Conservation (phyloP, 164 flowering plant genomes). For the Dillenia turbinata region DNA sequence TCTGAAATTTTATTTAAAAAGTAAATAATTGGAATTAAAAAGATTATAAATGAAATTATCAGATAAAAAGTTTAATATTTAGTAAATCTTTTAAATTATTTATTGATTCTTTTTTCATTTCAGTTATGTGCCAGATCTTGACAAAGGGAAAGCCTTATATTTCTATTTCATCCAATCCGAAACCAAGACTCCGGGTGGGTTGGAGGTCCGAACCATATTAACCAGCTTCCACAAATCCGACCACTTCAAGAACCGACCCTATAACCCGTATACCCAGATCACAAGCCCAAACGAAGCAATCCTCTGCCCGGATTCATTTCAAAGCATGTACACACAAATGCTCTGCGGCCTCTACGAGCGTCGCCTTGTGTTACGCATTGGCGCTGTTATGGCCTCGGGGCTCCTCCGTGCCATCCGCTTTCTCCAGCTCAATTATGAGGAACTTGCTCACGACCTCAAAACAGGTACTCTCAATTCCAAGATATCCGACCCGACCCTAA, state of each 20-base stretch:
- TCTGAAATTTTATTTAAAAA: no score
- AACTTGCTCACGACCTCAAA: constrained; percentile 38
- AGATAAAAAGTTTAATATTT: no score
- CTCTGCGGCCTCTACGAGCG: constrained; percentile 57
- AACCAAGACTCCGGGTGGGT: constrained; percentile 57
- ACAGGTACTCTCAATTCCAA: constrained; percentile 34
- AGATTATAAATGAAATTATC: no score
- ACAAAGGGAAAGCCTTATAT: constrained; percentile 57
- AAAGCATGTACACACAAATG: constrained; percentile 64
- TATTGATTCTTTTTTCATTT: background rate
- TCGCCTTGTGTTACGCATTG: constrained; percentile 44
- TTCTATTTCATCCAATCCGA: constrained; percentile 56
- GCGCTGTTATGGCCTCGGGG: constrained; percentile 66
- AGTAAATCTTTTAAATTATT: background rate
- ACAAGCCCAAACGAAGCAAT: constrained; percentile 55
- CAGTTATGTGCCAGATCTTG: constrained; percentile 57
- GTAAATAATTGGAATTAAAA: no score
- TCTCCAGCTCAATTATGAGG: constrained; percentile 49
- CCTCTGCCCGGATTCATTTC: constrained; percentile 55
- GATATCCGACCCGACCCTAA: constrained; percentile 33
- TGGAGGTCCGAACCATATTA: constrained; percentile 48
- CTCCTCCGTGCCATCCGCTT: constrained; percentile 60
- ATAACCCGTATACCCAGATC: constrained; percentile 49
- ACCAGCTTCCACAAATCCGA: constrained; percentile 53
- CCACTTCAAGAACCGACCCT: constrained; percentile 54